phyloP scores from a whole-genome alignment of 441 rosid genomes.

The Biscutella laevigata region DNA sequence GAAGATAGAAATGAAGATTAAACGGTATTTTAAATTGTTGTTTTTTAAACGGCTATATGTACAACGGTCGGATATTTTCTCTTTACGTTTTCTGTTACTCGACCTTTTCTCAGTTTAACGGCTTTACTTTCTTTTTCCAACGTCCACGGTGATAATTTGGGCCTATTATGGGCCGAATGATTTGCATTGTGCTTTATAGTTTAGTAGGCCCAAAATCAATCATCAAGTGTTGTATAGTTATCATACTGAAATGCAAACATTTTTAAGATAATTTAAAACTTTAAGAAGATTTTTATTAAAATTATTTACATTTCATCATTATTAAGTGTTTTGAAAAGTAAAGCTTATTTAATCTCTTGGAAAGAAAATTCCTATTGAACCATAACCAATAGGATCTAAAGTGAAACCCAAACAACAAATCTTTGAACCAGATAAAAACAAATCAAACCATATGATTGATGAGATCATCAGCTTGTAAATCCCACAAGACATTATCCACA shows the following conservation, averaged over 20 bases:
- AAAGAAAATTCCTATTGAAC: neutral
- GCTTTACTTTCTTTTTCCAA: slow-evolving; percentile 13
- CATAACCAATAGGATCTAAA: slow-evolving; percentile 14
- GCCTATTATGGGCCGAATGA: neutral
- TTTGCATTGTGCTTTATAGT: neutral
- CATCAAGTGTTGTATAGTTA: too few species aligned
- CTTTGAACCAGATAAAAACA: neutral
- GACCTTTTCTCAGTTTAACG: slow-evolving; percentile 11
- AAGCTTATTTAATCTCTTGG: slow-evolving; percentile 9
- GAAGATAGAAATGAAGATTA: slow-evolving; percentile 4
- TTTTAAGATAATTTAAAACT: too few species aligned
- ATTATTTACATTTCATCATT: slow-evolving; percentile 17
- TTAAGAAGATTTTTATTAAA: too few species aligned
- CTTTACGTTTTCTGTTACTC: slow-evolving; percentile 13
- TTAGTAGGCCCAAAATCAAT: neutral
- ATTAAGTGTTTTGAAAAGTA: neutral
- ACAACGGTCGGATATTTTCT: slow-evolving; percentile 23
- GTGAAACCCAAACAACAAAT: slow-evolving; percentile 7
- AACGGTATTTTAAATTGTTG: slow-evolving; percentile 31
- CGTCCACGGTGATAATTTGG: neutral
- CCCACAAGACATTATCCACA: slow-evolving; percentile 31
- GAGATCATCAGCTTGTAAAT: slow-evolving; percentile 29
- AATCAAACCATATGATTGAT: slow-evolving; percentile 30
- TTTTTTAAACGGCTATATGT: slow-evolving; percentile 53
- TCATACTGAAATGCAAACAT: too few species aligned